Base-by-base conservation (phyloP, 176 grass and related monocot species). In the Neostapfia colusana region DNA sequence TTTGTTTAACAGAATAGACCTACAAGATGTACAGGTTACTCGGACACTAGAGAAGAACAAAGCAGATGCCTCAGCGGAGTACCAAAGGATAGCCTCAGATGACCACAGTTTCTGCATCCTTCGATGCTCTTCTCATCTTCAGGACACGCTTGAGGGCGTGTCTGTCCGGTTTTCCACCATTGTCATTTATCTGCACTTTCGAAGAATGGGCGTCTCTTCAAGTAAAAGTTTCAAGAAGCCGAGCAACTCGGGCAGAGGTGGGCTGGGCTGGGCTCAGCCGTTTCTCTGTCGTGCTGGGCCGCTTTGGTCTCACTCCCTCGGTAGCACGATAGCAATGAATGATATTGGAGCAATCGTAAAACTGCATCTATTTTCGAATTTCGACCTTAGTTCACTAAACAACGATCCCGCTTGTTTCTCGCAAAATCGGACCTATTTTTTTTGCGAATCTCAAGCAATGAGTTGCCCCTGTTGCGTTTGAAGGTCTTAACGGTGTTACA, bases 51-150 rank as follows among this genome's bases (percentile, higher is more conserved):
- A 79, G 74, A 86, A 48, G 4, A 75, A 45, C 24, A 44, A 23
- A 57, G 5, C 5, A 10, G 11, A 44, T 8, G 2, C 26, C 18
- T 53, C 18, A 5, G 8, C n/a, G 35, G 3, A 20, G 42, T 13
- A 43, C 48, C 60, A 45, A 53, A n/a, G 14, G 14, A 17, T 17
- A 23, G 26, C 49, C 72, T 58, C 37, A 82, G 66, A 66, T 20
- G 39, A 66, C 18, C 10, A 70, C 18, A 72, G 72, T 46, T 72
- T 77, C 48, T 72, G 73, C 67, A 65, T 67, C 73, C 67, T 49
- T 82, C 20, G 73, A 82, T 60, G 79, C 39, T 50, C 67, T 82
- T 82, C 50, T 77, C 84, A 86, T 69, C 63, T 75, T 75, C 84
- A 81, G 54, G 35, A 81, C 31, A 26, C 18, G 21, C 44, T 86